Evolutionary conservation across 768 basidiomycete genomes (phyloP), one percentile per base, ranked within the genome.

Genomic region (Lactarius trivialis): DNA sequence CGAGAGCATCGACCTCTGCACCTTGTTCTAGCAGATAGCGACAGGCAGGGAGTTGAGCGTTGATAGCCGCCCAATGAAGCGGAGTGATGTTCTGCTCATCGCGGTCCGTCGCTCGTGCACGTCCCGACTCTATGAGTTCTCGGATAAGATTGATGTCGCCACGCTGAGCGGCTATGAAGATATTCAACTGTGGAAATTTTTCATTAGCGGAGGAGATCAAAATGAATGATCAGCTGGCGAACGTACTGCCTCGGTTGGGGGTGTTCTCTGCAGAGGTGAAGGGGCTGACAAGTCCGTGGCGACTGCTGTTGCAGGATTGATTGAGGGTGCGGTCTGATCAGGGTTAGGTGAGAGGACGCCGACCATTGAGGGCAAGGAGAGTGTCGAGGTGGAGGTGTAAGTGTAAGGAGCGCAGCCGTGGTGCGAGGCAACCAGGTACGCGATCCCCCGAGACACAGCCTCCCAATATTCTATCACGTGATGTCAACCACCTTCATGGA

Each of bases 1-100:
- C 97, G 9, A 89, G 76, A 3, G 93, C 91, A 67, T 99, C 97
- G 21, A 98, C 90, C 58, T 96, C 92, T 0, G 96, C 96, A 24
- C 95, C 96, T 68, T 92, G 86, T 66, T 94, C 91, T 37, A 99
- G 78, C 19, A 99, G 79, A 67, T 87, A 90, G 36, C 88, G 83
- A 74, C 93, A 97, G 28, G 89, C 86, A 1, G 85, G 80, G n/a
- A 96, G 78, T 70, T 98, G 93, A 3, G 93, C 94, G 69, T 98
- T 98, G 71, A 98, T 98, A 1, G 95, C 88, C 8, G 97, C 95
- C 97, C 97, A 99, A 71, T 99, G 97, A 1, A 99, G 82, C 1
- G 97, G 89, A 0, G 95, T 96, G 65, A 98, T 91, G 68, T 95
- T 93, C 72, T 96, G 89, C 32, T 82, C 80, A 74, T 98, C 96